A percentile compares a stretch with the other conserved stretches of the same genome.
phyloP scores from a whole-genome alignment of 495 filamentous ascomycete species.

The Hypoxylon intermedium region DNA sequence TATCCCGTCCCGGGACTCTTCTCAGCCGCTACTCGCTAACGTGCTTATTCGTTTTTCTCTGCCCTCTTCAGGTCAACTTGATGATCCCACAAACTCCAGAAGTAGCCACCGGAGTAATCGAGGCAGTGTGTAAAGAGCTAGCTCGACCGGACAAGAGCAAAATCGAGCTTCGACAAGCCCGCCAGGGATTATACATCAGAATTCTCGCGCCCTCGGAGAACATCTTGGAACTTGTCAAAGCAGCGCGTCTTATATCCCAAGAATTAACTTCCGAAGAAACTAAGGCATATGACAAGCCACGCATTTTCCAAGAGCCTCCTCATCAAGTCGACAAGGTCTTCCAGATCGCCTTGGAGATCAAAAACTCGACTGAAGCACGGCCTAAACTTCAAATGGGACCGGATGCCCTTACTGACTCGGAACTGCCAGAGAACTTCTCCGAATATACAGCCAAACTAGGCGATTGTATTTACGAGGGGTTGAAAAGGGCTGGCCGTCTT shows the following conservation, averaged over 20 bases:
- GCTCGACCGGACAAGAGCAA: conserved; percentile 5
- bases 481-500: conserved; percentile 36
- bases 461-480: conserved; percentile 24
- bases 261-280: conserved; percentile 27
- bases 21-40: conserved; percentile 4
- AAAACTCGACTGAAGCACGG: conserved; percentile 8
- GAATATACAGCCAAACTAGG: conserved; percentile 27
- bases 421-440: background rate
- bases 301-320: conserved; percentile 37
- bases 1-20: background rate
- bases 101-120: conserved; percentile 16
- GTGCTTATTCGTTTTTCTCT: background rate
- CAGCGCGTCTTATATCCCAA: conserved; percentile 38
- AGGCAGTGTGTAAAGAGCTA: conserved; percentile 37
- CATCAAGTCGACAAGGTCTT: conserved; percentile 1
- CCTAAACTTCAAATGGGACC: conserved; percentile 7
- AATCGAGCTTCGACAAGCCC: conserved; percentile 16
- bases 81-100: conserved; percentile 29
- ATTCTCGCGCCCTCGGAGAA: conserved; percentile 15
- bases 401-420: background rate
- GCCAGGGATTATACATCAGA: conserved; percentile 15
- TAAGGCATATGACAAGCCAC: background rate
- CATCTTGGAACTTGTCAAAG: conserved; percentile 22
- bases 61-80: conserved; percentile 29
- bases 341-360: conserved; percentile 19